A percentile compares a stretch with the other conserved stretches of the same genome.
These are phyloP conservation scores for Ustilago hordei DNA, from an alignment of 1,284 basidiomycete genomes.

Conservation along the genomic window DNA sequence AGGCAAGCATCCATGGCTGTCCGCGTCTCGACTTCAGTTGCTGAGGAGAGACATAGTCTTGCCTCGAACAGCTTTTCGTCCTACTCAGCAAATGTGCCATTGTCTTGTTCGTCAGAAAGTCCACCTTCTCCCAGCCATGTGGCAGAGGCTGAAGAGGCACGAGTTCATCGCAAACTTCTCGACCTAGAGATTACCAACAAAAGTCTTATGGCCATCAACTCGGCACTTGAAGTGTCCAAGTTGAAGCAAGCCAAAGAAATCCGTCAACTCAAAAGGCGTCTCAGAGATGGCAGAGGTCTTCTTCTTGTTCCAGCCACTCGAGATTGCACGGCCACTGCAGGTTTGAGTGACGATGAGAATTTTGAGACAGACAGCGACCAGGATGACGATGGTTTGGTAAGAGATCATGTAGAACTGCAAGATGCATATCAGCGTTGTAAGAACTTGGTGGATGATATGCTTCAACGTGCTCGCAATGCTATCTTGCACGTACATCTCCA, in stretches of 20 bases:
- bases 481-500: conserved; percentile 45
- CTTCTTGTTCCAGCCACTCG: conserved; percentile 9
- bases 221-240: conserved; percentile 70
- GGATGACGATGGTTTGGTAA: conserved; percentile 20
- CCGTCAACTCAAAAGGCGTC: conserved; percentile 60
- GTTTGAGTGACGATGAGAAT: conserved; percentile 33
- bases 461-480: conserved; percentile 50
- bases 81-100: conserved; percentile 13
- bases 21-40: background rate
- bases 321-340: conserved; percentile 12
- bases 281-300: conserved; percentile 41
- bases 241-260: conserved; percentile 70
- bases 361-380: conserved; percentile 46
- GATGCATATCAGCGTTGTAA: conserved; percentile 56
- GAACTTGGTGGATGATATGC: conserved; percentile 50
- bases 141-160: conserved; percentile 58
- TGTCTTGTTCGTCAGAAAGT: conserved; percentile 35
- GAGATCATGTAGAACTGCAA: conserved; percentile 59
- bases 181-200: conserved; percentile 72
- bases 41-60: conserved; percentile 24
- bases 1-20: conserved; percentile 18
- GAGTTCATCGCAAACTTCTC: conserved; percentile 68
- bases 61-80: conserved; percentile 20
- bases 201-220: conserved; percentile 71
- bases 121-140: conserved; percentile 34